These are phyloP conservation scores for Boehmeria nivea DNA, from an alignment of 306 rosid species.

Conservation along the genomic window DNA sequence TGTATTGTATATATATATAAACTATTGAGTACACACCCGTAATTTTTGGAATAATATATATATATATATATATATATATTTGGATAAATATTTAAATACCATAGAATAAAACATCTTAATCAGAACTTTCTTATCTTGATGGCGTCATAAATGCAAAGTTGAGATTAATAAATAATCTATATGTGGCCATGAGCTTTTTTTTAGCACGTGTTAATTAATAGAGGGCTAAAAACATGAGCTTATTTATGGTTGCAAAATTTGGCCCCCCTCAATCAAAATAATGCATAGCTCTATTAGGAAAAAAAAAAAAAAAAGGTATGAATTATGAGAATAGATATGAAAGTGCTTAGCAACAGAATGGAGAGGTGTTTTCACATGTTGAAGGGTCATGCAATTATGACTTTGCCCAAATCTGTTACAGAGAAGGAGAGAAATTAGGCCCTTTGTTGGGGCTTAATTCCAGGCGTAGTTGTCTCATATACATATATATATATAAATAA, in stretches of 20 bases:
- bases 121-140: no score
- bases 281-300: background rate
- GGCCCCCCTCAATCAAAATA: constrained; percentile 24
- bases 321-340: constrained; percentile 17
- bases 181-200: background rate
- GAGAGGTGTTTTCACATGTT: constrained; percentile 49
- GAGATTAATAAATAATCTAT: no score
- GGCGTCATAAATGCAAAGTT: no score
- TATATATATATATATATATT: no score
- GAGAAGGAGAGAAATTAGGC: constrained; percentile 28
- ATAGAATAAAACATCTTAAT: no score
- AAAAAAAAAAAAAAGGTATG: constrained; percentile 20
- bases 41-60: no score
- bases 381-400: constrained; percentile 54
- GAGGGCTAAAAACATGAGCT: background rate
- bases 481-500: background rate
- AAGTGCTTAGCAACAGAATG: constrained; percentile 44
- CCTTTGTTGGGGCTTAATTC: constrained; percentile 26
- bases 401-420: constrained; percentile 46
- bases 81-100: no score
- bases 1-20: no score
- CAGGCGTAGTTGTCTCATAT: constrained; percentile 15
- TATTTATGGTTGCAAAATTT: constrained; percentile 19
- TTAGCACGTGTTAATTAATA: constrained; percentile 18
- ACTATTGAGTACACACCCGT: no score